A percentile compares a stretch with the other conserved stretches of the same genome.
phyloP scores from a whole-genome alignment of 2,329 filamentous ascomycete species.

The Apiospora arundinis region DNA sequence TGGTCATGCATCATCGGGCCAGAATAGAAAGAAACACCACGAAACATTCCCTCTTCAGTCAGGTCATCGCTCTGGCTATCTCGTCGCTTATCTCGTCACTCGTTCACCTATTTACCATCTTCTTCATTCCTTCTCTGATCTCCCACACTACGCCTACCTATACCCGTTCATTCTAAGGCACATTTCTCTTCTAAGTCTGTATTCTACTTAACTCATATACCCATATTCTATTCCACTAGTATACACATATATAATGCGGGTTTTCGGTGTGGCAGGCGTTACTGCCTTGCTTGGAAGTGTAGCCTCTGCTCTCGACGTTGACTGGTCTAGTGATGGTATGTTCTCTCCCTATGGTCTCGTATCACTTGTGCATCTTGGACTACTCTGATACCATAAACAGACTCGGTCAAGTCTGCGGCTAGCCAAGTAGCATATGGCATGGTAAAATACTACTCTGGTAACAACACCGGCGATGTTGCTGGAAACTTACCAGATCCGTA shows the following conservation, averaged over 20 bases:
- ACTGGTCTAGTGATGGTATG: conserved; percentile 19
- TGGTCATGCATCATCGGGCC: background rate
- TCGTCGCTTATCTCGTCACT: background rate
- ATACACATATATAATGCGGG: background rate
- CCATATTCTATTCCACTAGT: background rate
- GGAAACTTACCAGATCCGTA: conserved; percentile 66
- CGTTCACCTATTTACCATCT: background rate
- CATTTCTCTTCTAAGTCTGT: background rate
- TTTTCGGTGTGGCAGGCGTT: background rate
- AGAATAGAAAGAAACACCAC: conserved; percentile 11
- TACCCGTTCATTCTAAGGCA: background rate
- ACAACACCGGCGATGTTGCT: conserved; percentile 63
- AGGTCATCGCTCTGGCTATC: background rate
- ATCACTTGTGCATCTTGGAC: background rate
- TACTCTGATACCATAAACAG: background rate
- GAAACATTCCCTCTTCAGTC: background rate
- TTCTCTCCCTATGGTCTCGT: too few species aligned
- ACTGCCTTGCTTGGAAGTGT: background rate
- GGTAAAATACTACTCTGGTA: conserved; percentile 56
- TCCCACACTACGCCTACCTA: background rate
- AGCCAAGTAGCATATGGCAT: conserved; percentile 54
- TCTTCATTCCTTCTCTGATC: background rate
- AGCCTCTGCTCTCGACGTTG: conserved; percentile 14
- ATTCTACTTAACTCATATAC: background rate
- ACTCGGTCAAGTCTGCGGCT: conserved; percentile 42